Evolutionary conservation across 1,284 basidiomycete genomes (phyloP).

Genomic region (Somion occarium): DNA sequence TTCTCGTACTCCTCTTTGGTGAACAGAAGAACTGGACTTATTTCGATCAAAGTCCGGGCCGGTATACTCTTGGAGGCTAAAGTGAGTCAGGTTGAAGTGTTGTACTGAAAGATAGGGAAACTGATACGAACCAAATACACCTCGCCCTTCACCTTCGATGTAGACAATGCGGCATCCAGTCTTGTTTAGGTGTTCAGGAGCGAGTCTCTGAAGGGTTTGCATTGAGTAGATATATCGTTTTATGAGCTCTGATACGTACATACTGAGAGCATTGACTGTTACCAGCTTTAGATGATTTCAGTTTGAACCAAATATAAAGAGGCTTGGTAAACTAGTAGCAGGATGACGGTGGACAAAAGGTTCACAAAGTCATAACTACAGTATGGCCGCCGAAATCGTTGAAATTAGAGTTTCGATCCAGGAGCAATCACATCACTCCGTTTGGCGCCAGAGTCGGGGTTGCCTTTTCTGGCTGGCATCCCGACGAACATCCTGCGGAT

Average conservation of each 20-base stretch:
- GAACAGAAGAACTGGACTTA: slow-evolving; percentile 84
- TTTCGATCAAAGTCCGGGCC: slow-evolving; percentile 69
- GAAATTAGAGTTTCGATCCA: too few species aligned
- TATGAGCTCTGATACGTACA: slow-evolving; percentile 1
- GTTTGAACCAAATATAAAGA: too few species aligned
- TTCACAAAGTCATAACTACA: too few species aligned
- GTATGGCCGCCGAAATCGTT: too few species aligned
- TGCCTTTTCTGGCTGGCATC: too few species aligned
- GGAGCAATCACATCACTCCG: too few species aligned
- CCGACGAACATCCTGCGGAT: too few species aligned
- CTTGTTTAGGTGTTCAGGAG: slow-evolving; percentile 31
- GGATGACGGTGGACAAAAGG: too few species aligned
- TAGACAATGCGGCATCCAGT: slow-evolving; percentile 31
- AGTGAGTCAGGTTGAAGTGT: not conserved
- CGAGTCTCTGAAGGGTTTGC: not conserved
- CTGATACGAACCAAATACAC: slow-evolving; percentile 51
- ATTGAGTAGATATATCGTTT: not conserved
- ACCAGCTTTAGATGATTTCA: too few species aligned
- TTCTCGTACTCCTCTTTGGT: slow-evolving; percentile 65
- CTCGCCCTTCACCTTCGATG: slow-evolving; percentile 50
- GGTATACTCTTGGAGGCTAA: slow-evolving; percentile 58
- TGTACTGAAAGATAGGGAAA: not conserved
- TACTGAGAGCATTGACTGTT: slow-evolving; percentile 3
- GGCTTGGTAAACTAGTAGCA: too few species aligned
- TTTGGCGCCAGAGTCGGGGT: too few species aligned